A percentile compares a stretch with the other conserved stretches of the same genome.
Evolutionary conservation across 1,284 basidiomycete species (phyloP).

Genomic region (Pseudozyma flocculosa): DNA sequence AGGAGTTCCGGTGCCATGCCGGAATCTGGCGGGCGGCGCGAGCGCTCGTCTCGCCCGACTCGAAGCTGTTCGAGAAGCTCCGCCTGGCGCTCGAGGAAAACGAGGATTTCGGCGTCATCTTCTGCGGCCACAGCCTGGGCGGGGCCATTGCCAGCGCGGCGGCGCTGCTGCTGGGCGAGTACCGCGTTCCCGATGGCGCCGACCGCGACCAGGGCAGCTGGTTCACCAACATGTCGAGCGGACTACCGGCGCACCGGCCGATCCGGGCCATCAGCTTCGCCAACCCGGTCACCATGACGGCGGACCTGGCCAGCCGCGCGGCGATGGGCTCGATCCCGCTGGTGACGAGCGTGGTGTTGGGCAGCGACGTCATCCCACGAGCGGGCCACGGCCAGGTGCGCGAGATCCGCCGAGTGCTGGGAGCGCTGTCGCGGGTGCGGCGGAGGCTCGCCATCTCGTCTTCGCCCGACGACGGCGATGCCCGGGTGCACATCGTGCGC

Average conservation of each 20-base stretch:
- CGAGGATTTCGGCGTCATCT: slow-evolving; percentile 49
- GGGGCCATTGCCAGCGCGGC: slow-evolving; percentile 54
- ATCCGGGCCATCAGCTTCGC: slow-evolving; percentile 56
- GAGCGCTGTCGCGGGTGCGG: slow-evolving; percentile 52
- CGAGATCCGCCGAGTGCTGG: slow-evolving; percentile 54
- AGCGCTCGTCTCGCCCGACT: slow-evolving; percentile 41
- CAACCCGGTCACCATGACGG: slow-evolving; percentile 51
- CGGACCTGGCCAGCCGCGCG: slow-evolving; percentile 38
- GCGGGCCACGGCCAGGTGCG: slow-evolving; percentile 54
- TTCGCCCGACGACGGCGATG: slow-evolving; percentile 31
- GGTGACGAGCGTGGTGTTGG: slow-evolving; percentile 47
- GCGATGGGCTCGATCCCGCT: slow-evolving; percentile 47
- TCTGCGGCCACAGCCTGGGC: slow-evolving; percentile 54
- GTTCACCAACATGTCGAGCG: slow-evolving; percentile 42
- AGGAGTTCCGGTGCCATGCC: slow-evolving; percentile 49
- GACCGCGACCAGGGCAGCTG: slow-evolving; percentile 38
- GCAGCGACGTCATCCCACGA: slow-evolving; percentile 53
- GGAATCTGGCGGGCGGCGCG: slow-evolving; percentile 54
- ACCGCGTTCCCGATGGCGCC: slow-evolving; percentile 31
- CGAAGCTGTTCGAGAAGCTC: slow-evolving; percentile 47
- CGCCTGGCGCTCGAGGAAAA: slow-evolving; percentile 45
- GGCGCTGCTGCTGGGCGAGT: slow-evolving; percentile 49
- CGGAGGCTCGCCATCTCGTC: slow-evolving; percentile 31
- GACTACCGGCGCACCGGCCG: slow-evolving; percentile 43
- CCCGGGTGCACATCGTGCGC: slow-evolving; percentile 46